Evolutionary conservation across 2,329 filamentous ascomycete species (phyloP).

Genomic region (Penicillium brevicompactum): DNA sequence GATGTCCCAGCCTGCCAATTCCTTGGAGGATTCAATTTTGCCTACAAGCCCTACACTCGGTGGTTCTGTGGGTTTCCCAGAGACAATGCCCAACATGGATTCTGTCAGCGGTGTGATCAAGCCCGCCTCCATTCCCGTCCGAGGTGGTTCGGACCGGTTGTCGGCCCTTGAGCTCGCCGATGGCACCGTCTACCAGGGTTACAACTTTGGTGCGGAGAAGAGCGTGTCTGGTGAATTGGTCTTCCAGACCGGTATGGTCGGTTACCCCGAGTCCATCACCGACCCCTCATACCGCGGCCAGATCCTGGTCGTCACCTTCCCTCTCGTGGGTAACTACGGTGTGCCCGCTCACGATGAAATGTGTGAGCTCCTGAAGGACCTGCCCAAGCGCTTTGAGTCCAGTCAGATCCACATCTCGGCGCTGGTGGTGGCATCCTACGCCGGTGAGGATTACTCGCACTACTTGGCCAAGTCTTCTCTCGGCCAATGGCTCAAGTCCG

Average conservation of each 20-base stretch:
- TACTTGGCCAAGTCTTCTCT: conserved; percentile 88
- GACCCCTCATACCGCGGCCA: conserved; percentile 88
- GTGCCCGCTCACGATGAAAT: conserved; percentile 83
- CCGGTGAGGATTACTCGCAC: conserved; percentile 94
- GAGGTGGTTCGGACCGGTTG: conserved; percentile 58
- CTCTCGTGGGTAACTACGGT: conserved; percentile 94
- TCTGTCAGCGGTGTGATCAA: conserved; percentile 43
- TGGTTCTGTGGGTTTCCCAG: conserved; percentile 41
- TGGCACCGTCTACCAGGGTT: conserved; percentile 86
- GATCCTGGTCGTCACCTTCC: conserved; percentile 95
- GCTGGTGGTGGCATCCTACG: conserved; percentile 86
- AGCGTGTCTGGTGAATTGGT: conserved; percentile 95
- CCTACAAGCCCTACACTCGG: conserved; percentile 44
- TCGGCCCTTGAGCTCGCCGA: conserved; percentile 92
- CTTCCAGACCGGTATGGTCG: conserved; percentile 99
- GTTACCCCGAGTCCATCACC: conserved; percentile 93
- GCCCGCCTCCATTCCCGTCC: conserved; percentile 64
- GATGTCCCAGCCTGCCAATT: conserved; percentile 35
- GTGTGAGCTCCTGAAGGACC: conserved; percentile 80
- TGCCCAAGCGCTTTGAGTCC: conserved; percentile 92
- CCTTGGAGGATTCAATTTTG: conserved; percentile 32
- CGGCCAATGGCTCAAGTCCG: conserved; percentile 93
- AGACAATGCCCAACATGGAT: conserved; percentile 34
- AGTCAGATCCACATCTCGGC: conserved; percentile 91
- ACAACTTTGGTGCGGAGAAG: conserved; percentile 94